phyloP scores from a whole-genome alignment of 305 asterid species.

The Fraxinus dipetala region DNA sequence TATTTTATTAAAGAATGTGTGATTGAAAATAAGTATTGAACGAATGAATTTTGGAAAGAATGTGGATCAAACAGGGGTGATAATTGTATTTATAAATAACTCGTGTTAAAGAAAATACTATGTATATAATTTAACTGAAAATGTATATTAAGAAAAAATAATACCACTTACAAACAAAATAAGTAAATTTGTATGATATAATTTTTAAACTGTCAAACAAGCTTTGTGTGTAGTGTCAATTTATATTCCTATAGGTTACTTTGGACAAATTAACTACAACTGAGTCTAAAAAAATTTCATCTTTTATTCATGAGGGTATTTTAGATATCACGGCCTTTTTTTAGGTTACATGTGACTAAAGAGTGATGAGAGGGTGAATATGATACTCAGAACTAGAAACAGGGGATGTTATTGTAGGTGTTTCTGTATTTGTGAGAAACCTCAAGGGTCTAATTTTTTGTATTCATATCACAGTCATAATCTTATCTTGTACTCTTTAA shows the following conservation, averaged over 20 bases:
- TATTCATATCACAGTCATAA: neutral
- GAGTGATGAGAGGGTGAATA: neutral
- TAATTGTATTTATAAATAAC: neutral
- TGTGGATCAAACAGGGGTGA: too few species aligned
- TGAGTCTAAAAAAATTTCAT: neutral
- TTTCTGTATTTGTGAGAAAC: neutral
- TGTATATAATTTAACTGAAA: neutral
- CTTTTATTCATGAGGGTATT: neutral
- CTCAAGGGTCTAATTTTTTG: neutral
- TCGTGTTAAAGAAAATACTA: neutral
- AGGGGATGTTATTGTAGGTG: neutral
- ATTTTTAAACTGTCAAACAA: neutral
- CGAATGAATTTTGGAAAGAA: too few species aligned
- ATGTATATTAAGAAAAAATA: neutral
- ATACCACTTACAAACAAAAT: neutral
- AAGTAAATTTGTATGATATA: neutral
- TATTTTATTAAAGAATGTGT: too few species aligned
- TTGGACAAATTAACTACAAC: neutral
- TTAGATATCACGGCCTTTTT: neutral
- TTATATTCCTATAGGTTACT: neutral
- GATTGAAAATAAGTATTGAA: too few species aligned
- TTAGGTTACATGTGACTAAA: neutral
- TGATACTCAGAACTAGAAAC: neutral
- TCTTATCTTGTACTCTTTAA: neutral
- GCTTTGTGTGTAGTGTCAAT: neutral